These are phyloP conservation scores for Pyricularia pennisetigena DNA, from an alignment of 2,329 filamentous ascomycete genomes.

Conservation along the genomic window DNA sequence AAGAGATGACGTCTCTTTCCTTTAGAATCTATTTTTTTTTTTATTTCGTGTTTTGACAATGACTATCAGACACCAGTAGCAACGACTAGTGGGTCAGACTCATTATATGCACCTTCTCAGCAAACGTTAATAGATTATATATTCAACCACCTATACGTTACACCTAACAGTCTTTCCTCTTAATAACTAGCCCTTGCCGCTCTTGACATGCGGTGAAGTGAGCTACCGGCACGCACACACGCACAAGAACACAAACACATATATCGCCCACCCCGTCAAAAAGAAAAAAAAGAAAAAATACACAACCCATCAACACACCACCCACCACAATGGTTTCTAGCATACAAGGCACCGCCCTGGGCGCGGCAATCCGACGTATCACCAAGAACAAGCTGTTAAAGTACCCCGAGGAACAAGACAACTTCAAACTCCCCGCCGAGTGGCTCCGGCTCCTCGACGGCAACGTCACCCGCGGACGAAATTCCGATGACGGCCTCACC, in stretches of 20 bases:
- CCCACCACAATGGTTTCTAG: constrained; percentile 4
- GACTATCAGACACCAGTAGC: too few species aligned
- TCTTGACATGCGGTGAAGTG: not conserved
- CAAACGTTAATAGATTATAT: not conserved
- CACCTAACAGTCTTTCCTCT: not conserved
- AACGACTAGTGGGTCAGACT: too few species aligned
- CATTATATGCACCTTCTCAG: too few species aligned
- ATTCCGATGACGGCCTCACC: constrained; percentile 58
- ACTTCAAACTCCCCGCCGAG: constrained; percentile 51
- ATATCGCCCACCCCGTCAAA: not conserved
- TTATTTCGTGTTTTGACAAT: too few species aligned
- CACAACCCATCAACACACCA: not conserved
- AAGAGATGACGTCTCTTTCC: not conserved
- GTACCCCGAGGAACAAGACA: constrained; percentile 57
- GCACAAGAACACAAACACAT: too few species aligned
- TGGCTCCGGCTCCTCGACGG: constrained; percentile 66
- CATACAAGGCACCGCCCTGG: constrained; percentile 16
- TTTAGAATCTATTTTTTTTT: not conserved
- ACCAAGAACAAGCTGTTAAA: constrained; percentile 28
- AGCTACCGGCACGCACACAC: not conserved
- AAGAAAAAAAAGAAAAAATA: not conserved
- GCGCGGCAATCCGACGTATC: constrained; percentile 18
- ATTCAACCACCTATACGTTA: not conserved
- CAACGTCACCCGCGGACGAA: constrained; percentile 38
- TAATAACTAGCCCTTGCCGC: not conserved